Evolutionary conservation across 768 basidiomycete species (phyloP), one percentile per base, ranked within the genome.

Genomic region (Calocybe cyanea): DNA sequence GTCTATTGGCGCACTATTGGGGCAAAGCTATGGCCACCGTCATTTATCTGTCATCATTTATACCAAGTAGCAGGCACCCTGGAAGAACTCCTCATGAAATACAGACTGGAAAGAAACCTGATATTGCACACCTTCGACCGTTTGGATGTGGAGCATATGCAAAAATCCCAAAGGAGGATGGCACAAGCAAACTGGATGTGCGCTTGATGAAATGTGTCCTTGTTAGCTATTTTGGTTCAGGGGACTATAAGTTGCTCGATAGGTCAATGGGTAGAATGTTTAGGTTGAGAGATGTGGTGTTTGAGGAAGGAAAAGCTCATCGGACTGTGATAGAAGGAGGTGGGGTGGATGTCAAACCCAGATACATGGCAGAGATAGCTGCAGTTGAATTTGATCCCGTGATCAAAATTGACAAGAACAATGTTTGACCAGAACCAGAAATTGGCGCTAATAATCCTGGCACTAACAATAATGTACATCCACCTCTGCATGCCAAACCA

Each of bases 121-220:
- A 67, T 20, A 41, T 71, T 0, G 51, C 60, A 1, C 56, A 64
- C 38, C 44, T 71, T 0, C 51, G 47, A 6, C 49, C 38, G n/a
- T 40, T 40, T 17, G 38, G 38, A 15, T 66, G 61, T 32, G 48
- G 39, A 7, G 32, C 39, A 2, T 47, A 34, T 36, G 39, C 46
- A 0, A 14, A 35, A n/a, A n/a, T 35, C 13, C 34, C 34, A 6
- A 14, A 35, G 34, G 34, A 35, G 14, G 34, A 40, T 23, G 23
- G 38, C 9, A 13, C 20, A 23, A 40, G 38, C 38, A 40, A 40
- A 40, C 23, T 40, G 2, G 38, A 40, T 5, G 7, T n/a, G 14
- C 1, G 50, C 19, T 59, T 57, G 0, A 18, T 57, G 14, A 56
- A 55, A 31, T 50, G 41, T 13, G 38, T 38, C 2, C 11, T 64